These are phyloP conservation scores for Clonostachys sp. DNA, from an alignment of 2,329 filamentous ascomycete genomes.

Conservation along the genomic window DNA sequence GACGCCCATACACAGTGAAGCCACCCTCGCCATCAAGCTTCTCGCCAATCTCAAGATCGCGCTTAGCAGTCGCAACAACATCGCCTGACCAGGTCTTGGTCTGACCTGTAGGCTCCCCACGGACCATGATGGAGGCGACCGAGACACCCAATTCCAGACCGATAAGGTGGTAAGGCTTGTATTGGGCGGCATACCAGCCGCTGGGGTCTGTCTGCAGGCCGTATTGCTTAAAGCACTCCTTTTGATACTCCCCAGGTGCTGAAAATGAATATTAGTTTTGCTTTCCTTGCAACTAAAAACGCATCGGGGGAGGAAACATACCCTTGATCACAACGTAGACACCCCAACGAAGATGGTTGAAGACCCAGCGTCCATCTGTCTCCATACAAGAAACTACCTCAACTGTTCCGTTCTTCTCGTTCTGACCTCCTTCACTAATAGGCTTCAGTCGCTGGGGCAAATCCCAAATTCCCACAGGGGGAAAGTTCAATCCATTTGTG, in stretches of 20 bases:
- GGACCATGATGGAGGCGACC: slow-evolving; percentile 36
- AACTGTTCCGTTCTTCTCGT: slow-evolving; percentile 32
- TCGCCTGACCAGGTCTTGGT: slow-evolving; percentile 36
- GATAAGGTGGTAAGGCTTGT: slow-evolving; percentile 41
- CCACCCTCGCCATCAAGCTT: slow-evolving; percentile 38
- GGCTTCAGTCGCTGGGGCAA: slow-evolving; percentile 33
- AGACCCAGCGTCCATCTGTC: slow-evolving; percentile 30
- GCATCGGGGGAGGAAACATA: not conserved
- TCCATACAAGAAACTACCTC: slow-evolving; percentile 40
- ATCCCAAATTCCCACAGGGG: slow-evolving; percentile 35
- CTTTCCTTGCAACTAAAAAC: not conserved
- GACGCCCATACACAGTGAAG: slow-evolving; percentile 36
- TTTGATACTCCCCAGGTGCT: slow-evolving; percentile 30
- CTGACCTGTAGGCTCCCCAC: slow-evolving; percentile 37
- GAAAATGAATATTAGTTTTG: not conserved
- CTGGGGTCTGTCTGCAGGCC: slow-evolving; percentile 35
- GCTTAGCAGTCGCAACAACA: slow-evolving; percentile 39
- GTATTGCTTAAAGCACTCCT: slow-evolving; percentile 36
- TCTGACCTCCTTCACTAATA: slow-evolving; percentile 29
- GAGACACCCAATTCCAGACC: slow-evolving; percentile 38
- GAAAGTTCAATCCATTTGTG: slow-evolving; percentile 31
- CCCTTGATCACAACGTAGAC: slow-evolving; percentile 38
- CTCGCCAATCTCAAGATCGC: slow-evolving; percentile 35
- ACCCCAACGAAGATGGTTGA: slow-evolving; percentile 33
- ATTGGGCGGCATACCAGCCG: slow-evolving; percentile 33